phyloP scores from a whole-genome alignment of 140 eudicot genomes.

The Flaveria floridana region DNA sequence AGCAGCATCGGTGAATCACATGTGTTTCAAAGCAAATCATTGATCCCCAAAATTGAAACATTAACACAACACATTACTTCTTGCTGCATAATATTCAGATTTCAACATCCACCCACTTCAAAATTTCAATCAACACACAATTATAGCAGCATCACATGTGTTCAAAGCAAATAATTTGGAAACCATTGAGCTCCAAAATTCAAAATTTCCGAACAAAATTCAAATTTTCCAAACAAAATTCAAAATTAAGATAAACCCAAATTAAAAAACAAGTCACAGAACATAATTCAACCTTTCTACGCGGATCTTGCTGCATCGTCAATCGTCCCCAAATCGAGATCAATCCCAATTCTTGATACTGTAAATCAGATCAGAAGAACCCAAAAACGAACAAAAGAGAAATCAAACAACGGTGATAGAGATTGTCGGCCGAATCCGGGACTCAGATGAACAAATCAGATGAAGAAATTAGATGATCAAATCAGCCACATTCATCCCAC shows the following conservation, averaged over 20 bases:
- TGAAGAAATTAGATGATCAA: slow-evolving; percentile 12
- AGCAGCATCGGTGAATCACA: not conserved
- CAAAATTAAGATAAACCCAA: not conserved
- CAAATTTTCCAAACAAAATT: not conserved
- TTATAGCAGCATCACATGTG: not conserved
- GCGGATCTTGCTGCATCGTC: slow-evolving; percentile 69
- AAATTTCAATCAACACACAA: slow-evolving; percentile 14
- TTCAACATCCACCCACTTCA: not conserved
- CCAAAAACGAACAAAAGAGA: not conserved
- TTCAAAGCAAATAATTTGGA: not conserved
- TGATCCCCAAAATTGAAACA: not conserved
- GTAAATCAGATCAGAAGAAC: slow-evolving; percentile 21
- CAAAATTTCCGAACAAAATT: not conserved
- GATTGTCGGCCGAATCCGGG: not conserved
- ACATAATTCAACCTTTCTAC: slow-evolving; percentile 55
- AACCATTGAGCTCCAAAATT: not conserved
- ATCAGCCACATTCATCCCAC: slow-evolving; percentile 57
- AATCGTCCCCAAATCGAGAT: slow-evolving; percentile 19
- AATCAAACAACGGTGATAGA: not conserved
- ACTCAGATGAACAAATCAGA: no score
- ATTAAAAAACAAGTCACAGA: not conserved
- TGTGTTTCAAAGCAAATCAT: not conserved
- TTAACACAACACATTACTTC: not conserved
- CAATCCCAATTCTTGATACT: slow-evolving; percentile 8
- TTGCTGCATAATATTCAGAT: not conserved